Evolutionary conservation across 2,329 filamentous ascomycete species (phyloP).

Genomic region (Penicillium sp.): DNA sequence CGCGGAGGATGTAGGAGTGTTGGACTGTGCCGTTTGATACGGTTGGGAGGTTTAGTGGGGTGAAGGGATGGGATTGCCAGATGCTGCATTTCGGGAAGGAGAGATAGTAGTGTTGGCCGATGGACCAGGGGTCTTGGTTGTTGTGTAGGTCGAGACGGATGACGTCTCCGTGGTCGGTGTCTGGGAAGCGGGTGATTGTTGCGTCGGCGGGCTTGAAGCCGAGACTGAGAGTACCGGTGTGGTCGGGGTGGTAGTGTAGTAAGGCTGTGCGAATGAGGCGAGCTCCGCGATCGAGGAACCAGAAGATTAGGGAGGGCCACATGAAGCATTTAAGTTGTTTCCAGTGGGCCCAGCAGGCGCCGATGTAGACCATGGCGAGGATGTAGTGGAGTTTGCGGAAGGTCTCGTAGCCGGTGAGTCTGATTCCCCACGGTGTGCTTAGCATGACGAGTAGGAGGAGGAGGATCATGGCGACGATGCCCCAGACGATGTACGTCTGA

Average conservation of each 20-base stretch:
- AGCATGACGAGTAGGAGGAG: constrained; percentile 61
- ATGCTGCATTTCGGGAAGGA: constrained; percentile 65
- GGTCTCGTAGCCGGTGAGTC: constrained; percentile 70
- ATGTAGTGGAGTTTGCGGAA: constrained; percentile 74
- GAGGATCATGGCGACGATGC: constrained; percentile 65
- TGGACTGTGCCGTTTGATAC: constrained; percentile 25
- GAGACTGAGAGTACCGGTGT: constrained; percentile 7
- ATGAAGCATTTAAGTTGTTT: constrained; percentile 65
- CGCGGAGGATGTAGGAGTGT: constrained; percentile 47
- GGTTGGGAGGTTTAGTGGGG: constrained; percentile 56
- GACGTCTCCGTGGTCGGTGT: constrained; percentile 59
- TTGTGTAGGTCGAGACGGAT: constrained; percentile 66
- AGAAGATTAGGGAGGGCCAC: constrained; percentile 63
- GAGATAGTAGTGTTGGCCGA: constrained; percentile 71
- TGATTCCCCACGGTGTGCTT: constrained; percentile 60
- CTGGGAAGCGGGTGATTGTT: constrained; percentile 55
- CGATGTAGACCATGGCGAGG: constrained; percentile 70
- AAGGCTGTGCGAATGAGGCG: constrained; percentile 58
- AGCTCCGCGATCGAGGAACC: constrained; percentile 62
- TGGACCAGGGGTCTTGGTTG: constrained; percentile 58
- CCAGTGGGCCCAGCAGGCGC: constrained; percentile 76
- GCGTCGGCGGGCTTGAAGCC: constrained; percentile 37
- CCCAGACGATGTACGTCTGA: constrained; percentile 71
- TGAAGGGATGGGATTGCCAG: constrained; percentile 73
- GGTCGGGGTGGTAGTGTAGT: constrained; percentile 49